Conservation (phyloP, 495 filamentous ascomycete species). For the Baudoinia panamericana region DNA sequence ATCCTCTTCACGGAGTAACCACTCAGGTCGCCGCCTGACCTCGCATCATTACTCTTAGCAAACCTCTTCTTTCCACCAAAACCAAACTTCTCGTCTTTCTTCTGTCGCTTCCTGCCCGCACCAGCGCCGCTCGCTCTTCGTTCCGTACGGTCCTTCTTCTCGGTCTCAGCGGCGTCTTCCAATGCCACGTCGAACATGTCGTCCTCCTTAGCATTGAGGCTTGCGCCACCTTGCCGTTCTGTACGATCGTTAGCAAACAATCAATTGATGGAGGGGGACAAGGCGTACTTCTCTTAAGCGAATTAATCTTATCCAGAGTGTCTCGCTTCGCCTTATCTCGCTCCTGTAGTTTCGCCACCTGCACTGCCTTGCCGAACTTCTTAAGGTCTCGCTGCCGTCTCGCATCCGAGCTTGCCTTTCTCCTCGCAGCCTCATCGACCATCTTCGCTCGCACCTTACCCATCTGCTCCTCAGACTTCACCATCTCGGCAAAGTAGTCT, state of each 20-base stretch:
- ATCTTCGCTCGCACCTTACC: slow-evolving; percentile 86
- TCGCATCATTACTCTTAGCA: slow-evolving; percentile 75
- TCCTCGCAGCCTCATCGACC: slow-evolving; percentile 76
- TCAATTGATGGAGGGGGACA: neutral
- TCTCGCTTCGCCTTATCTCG: slow-evolving; percentile 79
- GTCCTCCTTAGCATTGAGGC: slow-evolving; percentile 50
- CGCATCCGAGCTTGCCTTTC: slow-evolving; percentile 86
- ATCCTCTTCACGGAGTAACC: slow-evolving; percentile 72
- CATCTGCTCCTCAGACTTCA: slow-evolving; percentile 98
- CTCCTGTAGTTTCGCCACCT: slow-evolving; percentile 92
- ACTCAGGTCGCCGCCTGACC: slow-evolving; percentile 61
- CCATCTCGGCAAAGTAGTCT: slow-evolving; percentile 98
- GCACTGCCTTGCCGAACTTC: slow-evolving; percentile 98
- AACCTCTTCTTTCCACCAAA: slow-evolving; percentile 89
- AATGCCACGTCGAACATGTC: slow-evolving; percentile 92
- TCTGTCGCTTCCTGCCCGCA: slow-evolving; percentile 53
- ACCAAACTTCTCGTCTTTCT: slow-evolving; percentile 86
- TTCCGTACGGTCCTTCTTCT: slow-evolving; percentile 35
- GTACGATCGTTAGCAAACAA: slow-evolving; percentile 23
- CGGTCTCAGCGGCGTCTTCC: slow-evolving; percentile 52
- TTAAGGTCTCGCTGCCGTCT: slow-evolving; percentile 86
- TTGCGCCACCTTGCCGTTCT: slow-evolving; percentile 73
- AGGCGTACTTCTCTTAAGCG: slow-evolving; percentile 84
- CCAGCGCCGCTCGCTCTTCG: slow-evolving; percentile 24
- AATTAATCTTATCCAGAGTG: slow-evolving; percentile 83